These are phyloP conservation scores for Zygotorulaspora sp. DNA, from an alignment of 805 yeast genomes.

Conservation along the genomic window DNA sequence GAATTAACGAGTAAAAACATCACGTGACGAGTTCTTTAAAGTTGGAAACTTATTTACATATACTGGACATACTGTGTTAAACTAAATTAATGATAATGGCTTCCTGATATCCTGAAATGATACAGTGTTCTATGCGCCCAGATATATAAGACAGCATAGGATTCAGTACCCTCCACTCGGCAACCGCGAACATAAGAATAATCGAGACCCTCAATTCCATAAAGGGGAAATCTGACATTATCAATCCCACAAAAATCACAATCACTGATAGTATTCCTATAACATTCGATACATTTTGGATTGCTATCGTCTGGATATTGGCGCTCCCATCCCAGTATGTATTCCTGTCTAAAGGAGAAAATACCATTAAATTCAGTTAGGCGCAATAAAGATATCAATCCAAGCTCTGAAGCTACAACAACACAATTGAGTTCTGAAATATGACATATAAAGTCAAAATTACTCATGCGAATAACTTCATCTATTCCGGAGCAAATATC, in stretches of 20 bases:
- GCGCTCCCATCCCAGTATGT: slow-evolving; percentile 26
- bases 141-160: slow-evolving; percentile 21
- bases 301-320: slow-evolving; percentile 13
- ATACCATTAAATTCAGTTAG: slow-evolving; percentile 29
- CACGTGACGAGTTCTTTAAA: no score
- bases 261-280: not conserved
- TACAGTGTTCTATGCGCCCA: slow-evolving; percentile 3
- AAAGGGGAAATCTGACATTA: slow-evolving; percentile 21
- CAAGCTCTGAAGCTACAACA: slow-evolving; percentile 27
- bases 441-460: slow-evolving; percentile 22
- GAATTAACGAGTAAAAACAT: not conserved
- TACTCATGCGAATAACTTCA: slow-evolving; percentile 8
- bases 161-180: slow-evolving; percentile 6
- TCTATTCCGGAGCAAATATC: slow-evolving; percentile 12
- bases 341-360: slow-evolving; percentile 30
- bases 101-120: slow-evolving; percentile 3
- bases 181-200: slow-evolving; percentile 19
- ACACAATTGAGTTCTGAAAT: slow-evolving; percentile 27
- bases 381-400: slow-evolving; percentile 25
- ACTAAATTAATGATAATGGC: no score
- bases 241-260: slow-evolving; percentile 15
- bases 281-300: not conserved
- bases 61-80: no score
- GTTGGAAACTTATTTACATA: no score
- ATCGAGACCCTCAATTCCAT: slow-evolving; percentile 22